A percentile compares a stretch with the other conserved stretches of the same genome.
Evolutionary conservation across 179 eudicot species (phyloP).

Genomic region (Carnegiea gigantea): DNA sequence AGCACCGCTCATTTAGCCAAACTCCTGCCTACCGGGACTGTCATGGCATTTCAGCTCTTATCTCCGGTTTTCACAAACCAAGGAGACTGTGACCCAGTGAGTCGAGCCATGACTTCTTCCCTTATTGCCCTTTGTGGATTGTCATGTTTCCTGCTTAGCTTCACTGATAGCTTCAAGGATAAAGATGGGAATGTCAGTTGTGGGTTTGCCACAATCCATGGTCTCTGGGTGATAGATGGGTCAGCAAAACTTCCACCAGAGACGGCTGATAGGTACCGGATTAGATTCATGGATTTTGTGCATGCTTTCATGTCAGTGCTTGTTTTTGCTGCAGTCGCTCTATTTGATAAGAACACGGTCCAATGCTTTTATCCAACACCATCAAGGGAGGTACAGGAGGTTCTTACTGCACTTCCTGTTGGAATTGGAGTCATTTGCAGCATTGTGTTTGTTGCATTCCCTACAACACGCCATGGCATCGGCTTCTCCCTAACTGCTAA

Average conservation of each 20-base stretch:
- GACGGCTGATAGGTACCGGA: constrained; percentile 39
- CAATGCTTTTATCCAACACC: constrained; percentile 55
- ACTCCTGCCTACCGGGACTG: constrained; percentile 61
- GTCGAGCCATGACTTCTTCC: constrained; percentile 30
- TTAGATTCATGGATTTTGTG: constrained; percentile 46
- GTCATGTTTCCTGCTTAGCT: constrained; percentile 49
- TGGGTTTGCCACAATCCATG: constrained; percentile 55
- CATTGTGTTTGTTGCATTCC: constrained; percentile 55
- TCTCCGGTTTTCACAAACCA: constrained; percentile 54
- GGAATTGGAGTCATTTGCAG: constrained; percentile 56
- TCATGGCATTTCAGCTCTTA: constrained; percentile 54
- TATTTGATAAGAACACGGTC: constrained; percentile 56
- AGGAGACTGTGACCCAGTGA: constrained; percentile 42
- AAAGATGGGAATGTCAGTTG: constrained; percentile 51
- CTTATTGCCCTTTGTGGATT: constrained; percentile 41
- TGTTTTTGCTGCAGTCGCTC: constrained; percentile 53
- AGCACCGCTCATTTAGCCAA: constrained; percentile 87
- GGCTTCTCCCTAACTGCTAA: constrained; percentile 22
- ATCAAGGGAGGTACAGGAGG: constrained; percentile 36
- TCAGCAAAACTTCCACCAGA: constrained; percentile 23
- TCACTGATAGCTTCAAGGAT: constrained; percentile 63
- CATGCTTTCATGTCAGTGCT: constrained; percentile 52
- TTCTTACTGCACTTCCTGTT: constrained; percentile 47
- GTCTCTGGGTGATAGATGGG: constrained; percentile 61
- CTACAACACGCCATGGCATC: constrained; percentile 67